Evolutionary conservation across 164 flowering plant genomes (phyloP).

Genomic region (Aristolochia contorta): DNA sequence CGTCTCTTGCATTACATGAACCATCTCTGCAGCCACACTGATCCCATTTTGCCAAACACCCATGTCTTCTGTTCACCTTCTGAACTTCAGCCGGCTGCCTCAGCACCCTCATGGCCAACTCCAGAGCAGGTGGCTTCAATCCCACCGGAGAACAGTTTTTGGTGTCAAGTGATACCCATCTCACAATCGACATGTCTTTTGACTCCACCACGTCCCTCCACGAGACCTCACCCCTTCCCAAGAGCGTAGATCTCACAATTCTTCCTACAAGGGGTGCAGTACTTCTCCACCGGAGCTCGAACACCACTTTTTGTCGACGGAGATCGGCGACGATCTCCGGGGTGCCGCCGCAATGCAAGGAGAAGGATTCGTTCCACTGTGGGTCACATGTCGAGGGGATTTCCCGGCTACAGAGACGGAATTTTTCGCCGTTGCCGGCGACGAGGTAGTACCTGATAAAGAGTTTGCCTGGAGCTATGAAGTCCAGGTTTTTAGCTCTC

Average conservation of each 20-base stretch:
- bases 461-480: conserved; percentile 16
- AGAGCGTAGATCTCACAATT: conserved; percentile 28
- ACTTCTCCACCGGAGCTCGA: conserved; percentile 56
- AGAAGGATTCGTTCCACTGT: conserved; percentile 40
- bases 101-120: conserved; percentile 12
- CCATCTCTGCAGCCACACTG: conserved; percentile 20
- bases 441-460: conserved; percentile 54
- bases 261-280: conserved; percentile 19
- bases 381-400: conserved; percentile 25
- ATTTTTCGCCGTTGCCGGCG: conserved; percentile 30
- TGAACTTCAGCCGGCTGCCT: not conserved
- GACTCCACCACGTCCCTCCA: conserved; percentile 49
- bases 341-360: conserved; percentile 39
- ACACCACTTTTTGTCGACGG: conserved; percentile 30
- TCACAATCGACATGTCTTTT: conserved; percentile 29
- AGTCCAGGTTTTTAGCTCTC: conserved; percentile 44
- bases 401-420: conserved; percentile 35
- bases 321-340: conserved; percentile 25
- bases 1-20: conserved; percentile 14
- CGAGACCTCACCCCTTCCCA: conserved; percentile 46
- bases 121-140: conserved; percentile 16
- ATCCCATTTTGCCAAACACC: conserved; percentile 4
- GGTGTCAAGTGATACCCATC: conserved; percentile 24
- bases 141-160: not conserved
- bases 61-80: not conserved